Evolutionary conservation across 257 asterid species (phyloP).

Genomic region (Solanum medicagineum): DNA sequence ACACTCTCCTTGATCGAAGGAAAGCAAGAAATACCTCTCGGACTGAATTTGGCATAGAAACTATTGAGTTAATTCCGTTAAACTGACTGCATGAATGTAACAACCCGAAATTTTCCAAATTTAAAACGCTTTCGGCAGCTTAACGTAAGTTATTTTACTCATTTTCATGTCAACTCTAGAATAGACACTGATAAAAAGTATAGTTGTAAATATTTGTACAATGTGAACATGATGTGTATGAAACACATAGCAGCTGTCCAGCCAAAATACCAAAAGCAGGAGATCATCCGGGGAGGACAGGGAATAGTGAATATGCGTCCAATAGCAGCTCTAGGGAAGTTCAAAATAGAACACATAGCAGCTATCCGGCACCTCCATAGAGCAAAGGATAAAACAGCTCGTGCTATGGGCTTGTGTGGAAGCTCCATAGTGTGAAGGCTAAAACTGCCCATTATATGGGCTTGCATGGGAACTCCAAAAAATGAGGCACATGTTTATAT

Average conservation of each 20-base stretch:
- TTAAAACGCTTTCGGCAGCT: not conserved
- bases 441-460: not conserved
- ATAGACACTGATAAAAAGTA: not conserved
- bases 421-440: not conserved
- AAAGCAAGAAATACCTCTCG: not conserved
- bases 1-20: not conserved
- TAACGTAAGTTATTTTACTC: not conserved
- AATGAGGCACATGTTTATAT: no score
- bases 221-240: not conserved
- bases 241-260: no score
- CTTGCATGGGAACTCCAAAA: not conserved
- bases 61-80: not conserved
- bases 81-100: not conserved
- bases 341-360: not conserved
- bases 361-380: not conserved
- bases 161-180: not conserved
- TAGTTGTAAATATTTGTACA: not conserved
- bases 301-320: not conserved
- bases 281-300: not conserved
- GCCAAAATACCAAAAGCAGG: not conserved
- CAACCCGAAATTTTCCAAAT: not conserved
- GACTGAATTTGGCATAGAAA: not conserved
- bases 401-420: not conserved
- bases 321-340: not conserved
- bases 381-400: no score